Base-by-base conservation (phyloP, 2,329 filamentous ascomycete genomes). In the Fusarium nurragi region DNA sequence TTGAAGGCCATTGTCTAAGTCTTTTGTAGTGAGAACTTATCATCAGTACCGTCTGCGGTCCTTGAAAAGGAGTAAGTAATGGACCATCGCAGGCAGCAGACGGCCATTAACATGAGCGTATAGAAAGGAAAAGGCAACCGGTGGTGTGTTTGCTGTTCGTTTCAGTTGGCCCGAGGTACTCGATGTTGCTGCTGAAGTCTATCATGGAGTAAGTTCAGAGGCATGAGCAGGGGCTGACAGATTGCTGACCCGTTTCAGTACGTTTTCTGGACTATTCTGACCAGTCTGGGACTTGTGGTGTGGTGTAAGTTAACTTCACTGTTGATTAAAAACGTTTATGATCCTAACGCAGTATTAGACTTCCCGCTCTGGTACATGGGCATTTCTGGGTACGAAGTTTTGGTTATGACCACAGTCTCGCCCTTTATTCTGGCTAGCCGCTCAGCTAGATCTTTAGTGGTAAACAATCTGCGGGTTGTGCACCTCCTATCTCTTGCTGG, bases 291-390 rank as follows among this genome's bases (percentile, higher is more conserved):
- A 23, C 83, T 99, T 40, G 84, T 92, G 38, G 90, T 99, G 40
- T 99, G 95, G 95, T 99, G 90, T 93, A 87, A 85, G 90, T 86
- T 22, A 46, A 23, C 38, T 23, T 11, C 18, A 32, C 46, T 19
- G 21, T 26, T 32, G 25, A 26, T 46, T 41, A n/a, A 57, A 6
- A 44, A 54, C 26, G 12, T 46, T 25, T 14, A 11, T 30, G 14
- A 39, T 25, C 34, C 70, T 74, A 41, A 75, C 48, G 41, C 50
- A 16, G 40, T 22, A 40, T 37, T 46, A 93, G 90, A 96, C 78
- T 99, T 99, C 76, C 95, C 95, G 14, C 86, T 99, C 12, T 99
- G 95, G 95, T 88, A 97, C 76, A 99, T 99, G 95, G 95, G 95
- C 25, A 96, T 99, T 60, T 98, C 94, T 5, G 95, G 95, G 64